phyloP scores from a whole-genome alignment of 1,139 yeast species.

The Yamadazyma buinensis region DNA sequence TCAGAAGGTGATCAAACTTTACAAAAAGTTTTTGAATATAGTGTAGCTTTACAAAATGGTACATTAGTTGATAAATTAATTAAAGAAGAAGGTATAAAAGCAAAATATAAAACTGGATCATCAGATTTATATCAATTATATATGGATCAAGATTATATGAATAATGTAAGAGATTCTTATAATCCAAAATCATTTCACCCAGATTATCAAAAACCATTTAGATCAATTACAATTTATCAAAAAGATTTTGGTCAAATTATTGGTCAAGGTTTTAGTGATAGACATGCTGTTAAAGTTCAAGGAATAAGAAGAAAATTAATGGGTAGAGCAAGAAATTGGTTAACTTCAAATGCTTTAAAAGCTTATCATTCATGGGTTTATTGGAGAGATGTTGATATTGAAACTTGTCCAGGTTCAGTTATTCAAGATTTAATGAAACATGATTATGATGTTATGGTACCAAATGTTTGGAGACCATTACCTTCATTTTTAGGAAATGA shows the following conservation, averaged over 20 bases:
- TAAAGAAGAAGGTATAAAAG: slow-evolving; percentile 31
- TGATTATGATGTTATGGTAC: slow-evolving; percentile 78
- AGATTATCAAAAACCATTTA: slow-evolving; percentile 66
- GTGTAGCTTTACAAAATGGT: slow-evolving; percentile 68
- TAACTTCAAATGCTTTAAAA: slow-evolving; percentile 68
- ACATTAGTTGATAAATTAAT: slow-evolving; percentile 52
- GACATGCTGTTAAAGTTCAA: slow-evolving; percentile 88
- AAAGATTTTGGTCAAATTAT: slow-evolving; percentile 84
- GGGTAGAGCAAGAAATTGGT: slow-evolving; percentile 92
- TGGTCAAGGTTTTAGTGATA: slow-evolving; percentile 85
- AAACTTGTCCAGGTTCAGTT: slow-evolving; percentile 74
- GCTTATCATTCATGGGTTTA: slow-evolving; percentile 93
- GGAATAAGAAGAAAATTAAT: slow-evolving; percentile 82
- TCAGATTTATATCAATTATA: slow-evolving; percentile 61
- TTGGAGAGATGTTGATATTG: slow-evolving; percentile 92
- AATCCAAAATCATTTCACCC: slow-evolving; percentile 53
- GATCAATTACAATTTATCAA: slow-evolving; percentile 70
- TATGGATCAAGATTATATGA: slow-evolving; percentile 65
- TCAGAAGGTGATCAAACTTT: slow-evolving; percentile 72
- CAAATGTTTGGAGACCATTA: slow-evolving; percentile 87
- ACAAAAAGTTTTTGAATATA: slow-evolving; percentile 61
- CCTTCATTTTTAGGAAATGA: slow-evolving; percentile 73
- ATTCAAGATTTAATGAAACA: slow-evolving; percentile 74
- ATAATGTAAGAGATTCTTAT: slow-evolving; percentile 54
- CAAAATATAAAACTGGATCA: slow-evolving; percentile 41